These are phyloP conservation scores for Apiotrichum laibachii DNA, from an alignment of 1,284 basidiomycete genomes.

Conservation along the genomic window DNA sequence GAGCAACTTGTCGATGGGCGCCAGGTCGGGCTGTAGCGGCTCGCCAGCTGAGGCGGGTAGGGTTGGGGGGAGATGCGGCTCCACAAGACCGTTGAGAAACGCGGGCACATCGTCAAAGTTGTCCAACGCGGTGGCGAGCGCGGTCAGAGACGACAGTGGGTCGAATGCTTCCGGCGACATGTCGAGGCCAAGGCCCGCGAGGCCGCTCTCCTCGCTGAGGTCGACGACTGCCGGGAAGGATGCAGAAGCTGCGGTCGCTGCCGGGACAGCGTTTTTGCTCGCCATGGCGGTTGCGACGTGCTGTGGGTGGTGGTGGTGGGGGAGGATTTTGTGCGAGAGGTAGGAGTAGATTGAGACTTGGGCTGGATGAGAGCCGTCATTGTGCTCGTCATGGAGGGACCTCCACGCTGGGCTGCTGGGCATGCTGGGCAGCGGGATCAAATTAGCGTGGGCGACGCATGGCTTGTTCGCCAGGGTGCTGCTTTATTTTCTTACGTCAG, in stretches of 20 bases:
- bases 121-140: slow-evolving; percentile 45
- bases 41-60: slow-evolving; percentile 19
- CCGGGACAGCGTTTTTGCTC: slow-evolving; percentile 5
- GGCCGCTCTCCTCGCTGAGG: slow-evolving; percentile 2
- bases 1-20: slow-evolving; percentile 68
- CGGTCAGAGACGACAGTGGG: slow-evolving; percentile 28
- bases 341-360: too few species aligned
- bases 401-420: too few species aligned
- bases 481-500: too few species aligned
- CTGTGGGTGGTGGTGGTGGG: background rate
- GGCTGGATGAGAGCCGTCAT: too few species aligned
- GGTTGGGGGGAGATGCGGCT: slow-evolving; percentile 26
- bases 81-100: slow-evolving; percentile 47
- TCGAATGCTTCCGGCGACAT: slow-evolving; percentile 10
- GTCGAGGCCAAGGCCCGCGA: slow-evolving; percentile 2
- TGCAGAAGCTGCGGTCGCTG: background rate
- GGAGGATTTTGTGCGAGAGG: background rate
- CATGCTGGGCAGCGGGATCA: too few species aligned
- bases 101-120: slow-evolving; percentile 39
- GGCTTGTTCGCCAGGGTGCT: too few species aligned
- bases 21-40: slow-evolving; percentile 54
- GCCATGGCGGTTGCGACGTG: slow-evolving; percentile 10
- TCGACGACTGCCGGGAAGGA: slow-evolving; percentile 8
- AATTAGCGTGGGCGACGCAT: background rate
- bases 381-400: too few species aligned